Percentiles rank a stretch among this genome's conserved stretches.
Conservation (phyloP, 768 basidiomycete species). For the Mrakia blollopis region DNA sequence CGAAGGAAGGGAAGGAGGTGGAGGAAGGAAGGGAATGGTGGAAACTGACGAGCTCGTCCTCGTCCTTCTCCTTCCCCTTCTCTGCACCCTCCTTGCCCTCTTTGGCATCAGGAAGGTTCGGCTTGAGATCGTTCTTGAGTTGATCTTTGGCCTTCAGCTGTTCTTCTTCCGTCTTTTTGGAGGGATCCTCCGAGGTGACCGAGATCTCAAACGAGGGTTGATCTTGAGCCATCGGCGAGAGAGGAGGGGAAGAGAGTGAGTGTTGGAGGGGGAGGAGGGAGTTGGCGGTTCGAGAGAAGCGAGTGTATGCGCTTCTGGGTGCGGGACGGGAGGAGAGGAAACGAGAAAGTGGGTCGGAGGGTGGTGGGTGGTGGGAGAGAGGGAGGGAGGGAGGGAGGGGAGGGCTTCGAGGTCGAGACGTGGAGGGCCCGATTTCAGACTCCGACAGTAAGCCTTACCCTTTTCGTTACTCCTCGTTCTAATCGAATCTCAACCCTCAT, state of each 20-base stretch:
- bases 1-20: not conserved
- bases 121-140: conserved; percentile 36
- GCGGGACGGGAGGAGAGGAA: not conserved
- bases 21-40: conserved; percentile 4
- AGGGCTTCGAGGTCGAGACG: not conserved
- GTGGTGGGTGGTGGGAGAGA: not conserved
- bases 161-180: conserved; percentile 53
- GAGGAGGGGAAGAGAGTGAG: not conserved
- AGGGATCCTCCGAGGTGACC: conserved; percentile 51
- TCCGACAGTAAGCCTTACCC: not conserved
- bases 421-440: not conserved
- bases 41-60: conserved; percentile 63
- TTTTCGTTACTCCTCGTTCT: not conserved
- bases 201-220: conserved; percentile 37
- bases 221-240: conserved; percentile 23
- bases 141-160: conserved; percentile 52
- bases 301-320: conserved; percentile 2
- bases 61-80: conserved; percentile 43
- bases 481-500: not conserved
- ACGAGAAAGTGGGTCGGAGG: not conserved
- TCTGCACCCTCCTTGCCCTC: conserved; percentile 26
- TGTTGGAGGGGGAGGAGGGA: too few relatives aligned
- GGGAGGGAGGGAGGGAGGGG: not conserved
- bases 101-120: conserved; percentile 10
- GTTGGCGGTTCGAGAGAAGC: not conserved